Evolutionary conservation across 305 asterid genomes (phyloP).

Genomic region (Salvia sclarea): DNA sequence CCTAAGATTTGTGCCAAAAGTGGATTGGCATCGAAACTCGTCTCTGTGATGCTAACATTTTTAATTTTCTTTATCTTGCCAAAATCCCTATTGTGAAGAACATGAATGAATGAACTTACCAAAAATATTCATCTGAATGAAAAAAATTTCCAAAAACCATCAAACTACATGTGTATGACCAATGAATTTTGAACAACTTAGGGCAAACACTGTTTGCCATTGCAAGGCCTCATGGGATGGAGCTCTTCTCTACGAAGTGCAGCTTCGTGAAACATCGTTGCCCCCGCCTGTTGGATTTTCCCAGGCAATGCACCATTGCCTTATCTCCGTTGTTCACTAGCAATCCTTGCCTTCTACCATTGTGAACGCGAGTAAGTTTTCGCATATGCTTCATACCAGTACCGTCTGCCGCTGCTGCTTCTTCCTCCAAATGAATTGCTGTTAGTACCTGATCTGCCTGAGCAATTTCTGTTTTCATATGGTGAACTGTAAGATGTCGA

Average conservation of each 20-base stretch:
- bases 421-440: slow-evolving; percentile 53
- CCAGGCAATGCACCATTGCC: not conserved
- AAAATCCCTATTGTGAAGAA: not conserved
- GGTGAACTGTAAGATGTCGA: slow-evolving; percentile 68
- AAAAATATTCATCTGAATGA: slow-evolving; percentile 1
- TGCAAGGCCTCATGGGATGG: not conserved
- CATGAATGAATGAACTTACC: not conserved
- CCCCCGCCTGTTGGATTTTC: not conserved
- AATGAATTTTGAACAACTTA: not conserved
- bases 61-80: no score
- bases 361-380: slow-evolving; percentile 43
- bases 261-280: not conserved
- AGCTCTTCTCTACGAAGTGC: not conserved
- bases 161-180: slow-evolving; percentile 4
- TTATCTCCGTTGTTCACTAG: not conserved
- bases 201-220: not conserved
- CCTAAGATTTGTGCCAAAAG: no score
- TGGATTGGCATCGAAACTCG: no score
- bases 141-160: not conserved
- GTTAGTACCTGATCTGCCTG: slow-evolving; percentile 49
- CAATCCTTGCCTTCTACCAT: slow-evolving; percentile 40
- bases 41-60: no score
- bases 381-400: slow-evolving; percentile 48
- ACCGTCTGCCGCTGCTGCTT: slow-evolving; percentile 51
- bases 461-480: slow-evolving; percentile 44